phyloP scores from a whole-genome alignment of 306 rosid genomes.

The Ziziphus jujuba region DNA sequence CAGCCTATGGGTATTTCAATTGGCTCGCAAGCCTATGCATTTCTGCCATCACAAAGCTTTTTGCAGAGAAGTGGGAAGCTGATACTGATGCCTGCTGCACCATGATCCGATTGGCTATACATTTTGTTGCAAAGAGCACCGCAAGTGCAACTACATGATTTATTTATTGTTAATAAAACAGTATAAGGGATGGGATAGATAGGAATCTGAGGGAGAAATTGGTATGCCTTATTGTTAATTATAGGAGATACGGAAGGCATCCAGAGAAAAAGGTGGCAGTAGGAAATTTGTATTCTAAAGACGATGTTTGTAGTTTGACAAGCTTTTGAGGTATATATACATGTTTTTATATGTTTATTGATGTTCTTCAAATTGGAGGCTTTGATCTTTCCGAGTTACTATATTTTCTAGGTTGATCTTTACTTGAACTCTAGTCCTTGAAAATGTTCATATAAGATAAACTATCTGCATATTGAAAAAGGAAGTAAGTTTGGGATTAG shows the following conservation, averaged over 20 bases:
- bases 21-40: slow-evolving; percentile 31
- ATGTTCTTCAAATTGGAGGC: slow-evolving; percentile 52
- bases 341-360: slow-evolving; percentile 23
- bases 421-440: too few relatives aligned
- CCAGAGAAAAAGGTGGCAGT: slow-evolving; percentile 29
- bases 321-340: slow-evolving; percentile 56
- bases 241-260: slow-evolving; percentile 33
- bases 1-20: slow-evolving; percentile 32
- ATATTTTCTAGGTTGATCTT: slow-evolving; percentile 11
- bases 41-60: slow-evolving; percentile 22
- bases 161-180: slow-evolving; percentile 35
- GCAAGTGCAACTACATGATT: slow-evolving; percentile 19
- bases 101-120: slow-evolving; percentile 22
- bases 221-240: slow-evolving; percentile 30
- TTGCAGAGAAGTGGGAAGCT: slow-evolving; percentile 26
- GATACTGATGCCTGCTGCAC: slow-evolving; percentile 16
- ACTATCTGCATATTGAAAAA: too few relatives aligned
- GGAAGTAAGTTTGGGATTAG: too few relatives aligned
- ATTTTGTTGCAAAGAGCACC: slow-evolving; percentile 29
- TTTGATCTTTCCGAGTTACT: slow-evolving; percentile 27
- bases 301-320: slow-evolving; percentile 44
- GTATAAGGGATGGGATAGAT: slow-evolving; percentile 34
- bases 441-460: too few relatives aligned
- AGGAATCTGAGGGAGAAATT: slow-evolving; percentile 13
- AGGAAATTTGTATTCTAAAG: slow-evolving; percentile 54